Base-by-base conservation (phyloP, 768 basidiomycete genomes). In the Naematelia encephala region DNA sequence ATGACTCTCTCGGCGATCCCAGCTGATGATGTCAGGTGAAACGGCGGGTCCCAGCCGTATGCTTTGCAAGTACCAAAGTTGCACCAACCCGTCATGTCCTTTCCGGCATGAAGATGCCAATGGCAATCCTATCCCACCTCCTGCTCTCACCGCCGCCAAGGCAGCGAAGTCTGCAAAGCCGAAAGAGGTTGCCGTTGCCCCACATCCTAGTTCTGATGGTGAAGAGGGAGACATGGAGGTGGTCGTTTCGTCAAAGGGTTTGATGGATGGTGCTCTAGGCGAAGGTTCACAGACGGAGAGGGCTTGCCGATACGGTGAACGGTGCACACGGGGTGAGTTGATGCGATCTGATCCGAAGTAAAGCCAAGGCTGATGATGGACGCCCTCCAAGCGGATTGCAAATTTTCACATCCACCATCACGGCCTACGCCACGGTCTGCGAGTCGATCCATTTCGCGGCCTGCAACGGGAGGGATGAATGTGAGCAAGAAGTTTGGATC, bases 371-470 rank as follows among this genome's bases (percentile, higher is more conserved):
- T 57, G 23, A 29, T 21, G 8, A 47, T 19, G 28, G 56, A 48
- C 43, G 26, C 8, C 19, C 27, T 23, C n/a, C 1, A 58, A 80
- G 85, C 86, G 29, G 82, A 85, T 62, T 98, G 94, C 76, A 78
- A 85, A n/a, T 99, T 87, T 82, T 85, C 89, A 62, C 94, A 99
- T 73, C 94, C 94, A 0, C 85, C 89, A 57, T 64, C 65, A 4
- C 23, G 71, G 42, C 64, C 64, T 4, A 57, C 59, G 21, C 71
- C 71, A 2, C 57, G 29, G 13, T 53, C 45, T 30, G 48, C 48
- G 26, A 16, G 54, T 27, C 51, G 50, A 26, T 2, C 25, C 46
- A 21, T 21, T n/a, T 16, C 51, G 43, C 45, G 14, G 48, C 11
- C 45, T 27, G 52, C 61, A n/a, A 58, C 55, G 16, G 55, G 58